Base-by-base conservation (phyloP, 805 yeast species). In the Tetrapisispora nanseiensis region DNA sequence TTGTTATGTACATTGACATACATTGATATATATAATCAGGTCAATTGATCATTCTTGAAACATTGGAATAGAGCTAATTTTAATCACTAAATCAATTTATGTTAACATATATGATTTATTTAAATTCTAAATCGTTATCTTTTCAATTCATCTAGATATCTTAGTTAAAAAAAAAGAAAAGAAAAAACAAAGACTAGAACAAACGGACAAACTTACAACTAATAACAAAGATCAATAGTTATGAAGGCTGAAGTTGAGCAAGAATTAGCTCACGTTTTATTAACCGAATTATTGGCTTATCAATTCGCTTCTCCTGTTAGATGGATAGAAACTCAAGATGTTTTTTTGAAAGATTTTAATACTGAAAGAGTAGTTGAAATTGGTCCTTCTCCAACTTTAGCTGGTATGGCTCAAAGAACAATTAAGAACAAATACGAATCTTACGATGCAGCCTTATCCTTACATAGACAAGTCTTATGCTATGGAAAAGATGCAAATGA, bases 261-360 rank as follows among this genome's bases (percentile, higher is more conserved):
- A 71, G 97, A 92, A 65, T 78, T 92, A 52, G 95, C 98, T 53
- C 97, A 92, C 65, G 81, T 85, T 52, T 74, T 92, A 51, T 75
- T 92, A 63, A 87, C 97, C 22, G 99, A 92, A 75, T 79, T 92
- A 55, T 75, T 92, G 69, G 97, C 98, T 42, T 92, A 89, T 70
- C 99, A 92, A 69, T 92, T 92, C 61, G 99, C 99, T 39, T 89
- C 97, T 48, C 98, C 99, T 37, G 99, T 92, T 51, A 81, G 97
- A 75, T 92, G 99, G 97, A 92, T 94, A 65, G 98, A 94, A 66
- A 92, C 98, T 48, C 99, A 92, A 69, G 98, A 92, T 71, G 97
- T 92, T 45, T 84, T 92, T 63, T 76, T 92, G 63, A 84, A 85
- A 65, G 92, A 87, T 56, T 82, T 78, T 76, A 87, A 90, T 68